Base-by-base conservation (phyloP, 345 rosid genomes). In the Lumnitzera littorea region DNA sequence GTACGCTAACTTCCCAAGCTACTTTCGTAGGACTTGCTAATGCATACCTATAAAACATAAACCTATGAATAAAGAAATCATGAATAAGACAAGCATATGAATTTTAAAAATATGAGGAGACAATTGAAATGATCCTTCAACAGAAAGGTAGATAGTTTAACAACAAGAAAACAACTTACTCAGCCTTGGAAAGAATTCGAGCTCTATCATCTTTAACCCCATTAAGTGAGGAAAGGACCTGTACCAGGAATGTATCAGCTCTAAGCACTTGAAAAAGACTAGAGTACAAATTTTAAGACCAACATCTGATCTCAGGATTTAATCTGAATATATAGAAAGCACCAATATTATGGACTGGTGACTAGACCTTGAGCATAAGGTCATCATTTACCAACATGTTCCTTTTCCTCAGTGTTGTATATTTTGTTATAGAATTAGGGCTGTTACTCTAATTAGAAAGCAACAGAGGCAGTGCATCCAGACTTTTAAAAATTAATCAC, bases 151-250 rank as follows among this genome's bases (percentile, higher is more conserved):
- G 7, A 6, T 29, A 6, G 7, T 36, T 36, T 4, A 36, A 36
- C 10, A 16, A 57, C 17, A 11, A 59, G 43, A 36, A 24, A 51
- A 62, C 62, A 60, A 80, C 96, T 82, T 70, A 87, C 98, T 80
- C 84, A 50, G 81, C 75, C 78, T 91, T 91, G 24, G 95, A 80
- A 50, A 67, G 67, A 58, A 91, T 51, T 62, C 96, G 89, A 20
- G 85, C 77, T 65, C 71, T 78, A 50, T 65, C 71, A 70, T 81
- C 82, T 65, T 76, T 75, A 63, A 91, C 80, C 70, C 86, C 89
- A 78, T 85, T 77, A 20, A 89, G 74, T 5, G 95, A 87, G 53
- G 75, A 78, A 65, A 91, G 70, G 53, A 89, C 89, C 96, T 91
- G 83, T 70, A 76, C 36, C 3, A 56, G 51, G 41, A 69, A n/a